Conservation (phyloP, 352 stramenopile genomes). For the Pythium rishiriense region DNA sequence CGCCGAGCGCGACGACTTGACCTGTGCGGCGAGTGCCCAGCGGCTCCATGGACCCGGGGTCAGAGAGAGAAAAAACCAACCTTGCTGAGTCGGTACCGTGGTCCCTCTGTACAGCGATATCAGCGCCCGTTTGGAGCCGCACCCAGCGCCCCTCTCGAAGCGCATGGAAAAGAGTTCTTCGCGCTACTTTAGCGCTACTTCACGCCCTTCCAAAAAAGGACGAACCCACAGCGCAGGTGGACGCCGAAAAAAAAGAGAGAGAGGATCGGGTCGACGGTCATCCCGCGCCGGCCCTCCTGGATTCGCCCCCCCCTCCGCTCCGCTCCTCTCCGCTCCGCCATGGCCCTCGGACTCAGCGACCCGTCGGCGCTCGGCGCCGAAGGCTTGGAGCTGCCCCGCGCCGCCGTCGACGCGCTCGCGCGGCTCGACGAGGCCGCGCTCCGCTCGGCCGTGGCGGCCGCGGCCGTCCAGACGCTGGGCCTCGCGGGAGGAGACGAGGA, state of each 20-base stretch:
- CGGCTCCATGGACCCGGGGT: not conserved
- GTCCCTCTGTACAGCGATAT: not conserved
- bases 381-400: conserved; percentile 13
- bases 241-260: not conserved
- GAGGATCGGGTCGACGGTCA: not conserved
- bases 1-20: too few relatives aligned
- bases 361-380: not conserved
- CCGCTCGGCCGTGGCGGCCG: conserved; percentile 7
- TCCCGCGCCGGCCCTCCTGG: not conserved
- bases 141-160: not conserved
- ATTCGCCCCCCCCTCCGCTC: not conserved
- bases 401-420: conserved; percentile 8
- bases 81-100: conserved; percentile 9
- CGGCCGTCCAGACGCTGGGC: conserved; percentile 8
- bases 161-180: conserved; percentile 6
- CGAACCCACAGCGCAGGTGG: conserved; percentile 5
- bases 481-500: conserved; percentile 6
- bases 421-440: conserved; percentile 7
- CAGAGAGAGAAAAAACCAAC: not conserved
- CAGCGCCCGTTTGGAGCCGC: not conserved
- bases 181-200: conserved; percentile 13
- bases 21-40: not conserved
- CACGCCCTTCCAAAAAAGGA: conserved; percentile 7
- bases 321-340: not conserved
- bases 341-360: conserved; percentile 23